These are phyloP conservation scores for Tubosaeta sp. DNA, from an alignment of 768 basidiomycete genomes.

Conservation along the genomic window DNA sequence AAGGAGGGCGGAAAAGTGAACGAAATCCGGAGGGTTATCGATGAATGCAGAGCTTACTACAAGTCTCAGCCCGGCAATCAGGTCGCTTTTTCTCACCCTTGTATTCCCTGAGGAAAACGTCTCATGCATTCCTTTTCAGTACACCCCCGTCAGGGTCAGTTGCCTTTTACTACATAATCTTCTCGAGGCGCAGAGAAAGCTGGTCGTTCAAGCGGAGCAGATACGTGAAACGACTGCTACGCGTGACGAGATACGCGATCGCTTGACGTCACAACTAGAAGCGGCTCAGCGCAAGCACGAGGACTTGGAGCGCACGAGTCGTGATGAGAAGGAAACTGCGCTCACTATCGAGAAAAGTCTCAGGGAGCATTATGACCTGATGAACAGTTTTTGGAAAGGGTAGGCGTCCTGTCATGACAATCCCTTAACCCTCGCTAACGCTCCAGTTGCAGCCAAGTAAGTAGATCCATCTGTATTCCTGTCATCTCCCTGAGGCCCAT, in stretches of 20 bases:
- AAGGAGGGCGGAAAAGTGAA: conserved; percentile 53
- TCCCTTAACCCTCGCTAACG: conserved; percentile 16
- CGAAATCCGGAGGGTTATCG: conserved; percentile 46
- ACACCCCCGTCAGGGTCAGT: conserved; percentile 47
- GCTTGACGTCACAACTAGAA: conserved; percentile 32
- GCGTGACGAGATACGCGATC: conserved; percentile 30
- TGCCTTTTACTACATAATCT: conserved; percentile 48
- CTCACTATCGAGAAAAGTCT: conserved; percentile 49
- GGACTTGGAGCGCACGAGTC: conserved; percentile 37
- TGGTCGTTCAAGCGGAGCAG: conserved; percentile 34
- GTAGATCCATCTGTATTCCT: conserved; percentile 15
- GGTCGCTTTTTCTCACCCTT: conserved; percentile 30
- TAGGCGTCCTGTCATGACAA: conserved; percentile 20
- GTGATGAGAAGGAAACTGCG: conserved; percentile 50
- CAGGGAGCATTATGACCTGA: conserved; percentile 46
- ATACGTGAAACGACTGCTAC: conserved; percentile 29
- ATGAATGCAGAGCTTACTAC: conserved; percentile 48
- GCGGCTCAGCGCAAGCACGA: conserved; percentile 39
- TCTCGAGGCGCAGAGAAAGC: conserved; percentile 43
- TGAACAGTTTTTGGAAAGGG: conserved; percentile 40
- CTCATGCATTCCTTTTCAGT: conserved; percentile 31
- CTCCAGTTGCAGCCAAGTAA: conserved; percentile 31
- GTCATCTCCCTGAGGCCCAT: conserved; percentile 6
- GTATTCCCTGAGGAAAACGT: conserved; percentile 8
- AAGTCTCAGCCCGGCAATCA: conserved; percentile 41